These are phyloP conservation scores for Mycena venus DNA, from an alignment of 768 basidiomycete species.

Conservation along the genomic window DNA sequence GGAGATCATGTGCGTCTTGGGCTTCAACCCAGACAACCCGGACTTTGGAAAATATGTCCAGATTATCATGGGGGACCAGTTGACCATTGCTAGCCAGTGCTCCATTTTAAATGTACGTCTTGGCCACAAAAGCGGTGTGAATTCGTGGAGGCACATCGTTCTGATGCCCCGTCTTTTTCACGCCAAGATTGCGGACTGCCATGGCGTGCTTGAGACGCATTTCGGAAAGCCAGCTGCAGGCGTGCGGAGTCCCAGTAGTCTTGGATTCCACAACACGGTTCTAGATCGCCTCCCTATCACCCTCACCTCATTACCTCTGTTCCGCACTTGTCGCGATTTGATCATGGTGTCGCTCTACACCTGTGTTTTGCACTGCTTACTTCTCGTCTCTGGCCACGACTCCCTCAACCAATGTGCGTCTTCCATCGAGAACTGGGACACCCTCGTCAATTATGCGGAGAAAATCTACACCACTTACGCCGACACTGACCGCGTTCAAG, in stretches of 20 bases:
- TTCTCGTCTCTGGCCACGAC: conserved; percentile 28
- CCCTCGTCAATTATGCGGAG: background rate
- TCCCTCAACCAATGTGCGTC: conserved; percentile 21
- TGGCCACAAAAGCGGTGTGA: conserved; percentile 22
- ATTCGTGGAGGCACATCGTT: conserved; percentile 18
- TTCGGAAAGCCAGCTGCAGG: conserved; percentile 26
- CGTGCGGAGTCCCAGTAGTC: conserved; percentile 24
- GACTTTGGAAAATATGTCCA: conserved; percentile 10
- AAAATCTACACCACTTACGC: conserved; percentile 19
- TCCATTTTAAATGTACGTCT: conserved; percentile 24
- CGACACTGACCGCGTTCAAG: conserved; percentile 20
- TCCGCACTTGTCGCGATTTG: conserved; percentile 42
- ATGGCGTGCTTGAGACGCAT: too few relatives aligned
- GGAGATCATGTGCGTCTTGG: conserved; percentile 15
- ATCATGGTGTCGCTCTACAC: conserved; percentile 44
- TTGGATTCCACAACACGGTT: conserved; percentile 33
- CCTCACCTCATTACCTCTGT: conserved; percentile 40
- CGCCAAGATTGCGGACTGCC: too few relatives aligned
- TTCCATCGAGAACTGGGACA: background rate
- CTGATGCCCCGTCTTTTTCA: conserved; percentile 5
- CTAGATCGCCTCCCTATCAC: conserved; percentile 41
- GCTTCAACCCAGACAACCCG: conserved; percentile 8
- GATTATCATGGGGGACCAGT: conserved; percentile 34
- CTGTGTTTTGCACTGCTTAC: conserved; percentile 40
- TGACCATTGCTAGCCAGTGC: conserved; percentile 31